Percentiles rank a stretch among this genome's conserved stretches.
phyloP scores from a whole-genome alignment of 2,329 filamentous ascomycete genomes.

The Clathrospora elynae region DNA sequence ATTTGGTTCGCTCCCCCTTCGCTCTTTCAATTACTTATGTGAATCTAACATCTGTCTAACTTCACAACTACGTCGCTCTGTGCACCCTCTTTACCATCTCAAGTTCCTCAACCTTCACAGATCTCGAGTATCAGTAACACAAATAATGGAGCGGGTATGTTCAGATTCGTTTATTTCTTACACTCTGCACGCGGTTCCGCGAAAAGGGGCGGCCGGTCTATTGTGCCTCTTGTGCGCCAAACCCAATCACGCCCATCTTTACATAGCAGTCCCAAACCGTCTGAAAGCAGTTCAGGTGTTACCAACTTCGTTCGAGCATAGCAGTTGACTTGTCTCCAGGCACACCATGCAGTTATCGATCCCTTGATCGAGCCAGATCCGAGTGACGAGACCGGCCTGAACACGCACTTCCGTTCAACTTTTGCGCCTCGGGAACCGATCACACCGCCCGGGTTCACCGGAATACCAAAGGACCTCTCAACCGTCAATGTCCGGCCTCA shows the following conservation, averaged over 20 bases:
- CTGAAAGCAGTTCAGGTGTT: not conserved
- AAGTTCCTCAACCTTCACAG: conserved; percentile 1
- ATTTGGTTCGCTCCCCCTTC: conserved; percentile 23
- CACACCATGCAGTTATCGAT: conserved; percentile 69
- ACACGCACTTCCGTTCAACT: conserved; percentile 59
- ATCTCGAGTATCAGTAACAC: conserved; percentile 7
- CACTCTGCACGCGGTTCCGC: not conserved
- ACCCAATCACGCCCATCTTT: not conserved
- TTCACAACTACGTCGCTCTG: not conserved
- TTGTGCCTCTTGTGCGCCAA: not conserved
- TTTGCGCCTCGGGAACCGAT: conserved; percentile 46
- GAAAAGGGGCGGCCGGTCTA: not conserved
- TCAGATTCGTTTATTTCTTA: conserved; percentile 1
- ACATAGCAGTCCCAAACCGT: not conserved
- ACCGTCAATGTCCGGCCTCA: conserved; percentile 38
- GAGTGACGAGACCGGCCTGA: conserved; percentile 69
- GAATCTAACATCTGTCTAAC: conserved; percentile 7
- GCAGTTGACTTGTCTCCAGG: conserved; percentile 54
- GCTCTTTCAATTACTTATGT: conserved; percentile 10
- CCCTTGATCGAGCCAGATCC: conserved; percentile 72
- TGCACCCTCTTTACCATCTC: conserved; percentile 5
- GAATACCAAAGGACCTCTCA: conserved; percentile 30
- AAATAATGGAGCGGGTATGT: conserved; percentile 19
- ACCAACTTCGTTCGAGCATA: not conserved
- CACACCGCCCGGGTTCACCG: conserved; percentile 40